phyloP scores from a whole-genome alignment of 2,329 filamentous ascomycete species.

The Fusarium coicis region DNA sequence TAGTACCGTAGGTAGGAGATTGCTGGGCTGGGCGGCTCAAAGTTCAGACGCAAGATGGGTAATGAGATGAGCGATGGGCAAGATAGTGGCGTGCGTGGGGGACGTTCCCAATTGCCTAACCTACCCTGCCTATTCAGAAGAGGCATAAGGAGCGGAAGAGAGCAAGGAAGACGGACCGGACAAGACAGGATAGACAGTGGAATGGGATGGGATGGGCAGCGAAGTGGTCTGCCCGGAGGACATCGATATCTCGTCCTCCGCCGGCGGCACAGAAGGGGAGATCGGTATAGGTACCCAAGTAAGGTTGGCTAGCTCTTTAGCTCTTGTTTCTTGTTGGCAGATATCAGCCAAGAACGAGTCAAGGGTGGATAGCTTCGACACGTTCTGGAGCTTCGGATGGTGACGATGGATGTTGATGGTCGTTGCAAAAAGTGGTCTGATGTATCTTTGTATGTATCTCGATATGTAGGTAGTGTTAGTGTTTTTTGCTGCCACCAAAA shows the following conservation, averaged over 20 bases:
- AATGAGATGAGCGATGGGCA: slow-evolving; percentile 24
- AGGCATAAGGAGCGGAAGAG: slow-evolving; percentile 15
- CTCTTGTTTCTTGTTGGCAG: slow-evolving; percentile 11
- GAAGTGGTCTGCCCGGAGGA: slow-evolving; percentile 31
- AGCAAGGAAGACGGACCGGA: slow-evolving; percentile 36
- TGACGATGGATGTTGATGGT: slow-evolving; percentile 11
- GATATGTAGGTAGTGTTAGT: background rate
- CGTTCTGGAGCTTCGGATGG: slow-evolving; percentile 17
- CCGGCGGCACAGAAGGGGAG: background rate
- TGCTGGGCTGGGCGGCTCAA: slow-evolving; percentile 21
- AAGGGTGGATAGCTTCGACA: slow-evolving; percentile 21
- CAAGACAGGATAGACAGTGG: slow-evolving; percentile 1
- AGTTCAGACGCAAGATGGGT: slow-evolving; percentile 25
- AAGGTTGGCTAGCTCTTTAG: slow-evolving; percentile 6
- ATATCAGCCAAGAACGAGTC: slow-evolving; percentile 17
- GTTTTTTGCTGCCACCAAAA: slow-evolving; percentile 14
- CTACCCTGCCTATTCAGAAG: slow-evolving; percentile 12
- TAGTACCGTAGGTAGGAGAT: background rate
- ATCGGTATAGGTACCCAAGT: slow-evolving; percentile 4
- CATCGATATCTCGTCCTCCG: slow-evolving; percentile 9
- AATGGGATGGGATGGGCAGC: slow-evolving; percentile 18
- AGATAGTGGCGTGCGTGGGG: slow-evolving; percentile 44
- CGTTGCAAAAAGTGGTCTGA: slow-evolving; percentile 26
- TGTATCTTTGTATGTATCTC: slow-evolving; percentile 19
- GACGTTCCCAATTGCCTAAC: slow-evolving; percentile 6